These are phyloP conservation scores for Nitzschia sp. DNA, from an alignment of 108 stramenopile species.

Conservation along the genomic window DNA sequence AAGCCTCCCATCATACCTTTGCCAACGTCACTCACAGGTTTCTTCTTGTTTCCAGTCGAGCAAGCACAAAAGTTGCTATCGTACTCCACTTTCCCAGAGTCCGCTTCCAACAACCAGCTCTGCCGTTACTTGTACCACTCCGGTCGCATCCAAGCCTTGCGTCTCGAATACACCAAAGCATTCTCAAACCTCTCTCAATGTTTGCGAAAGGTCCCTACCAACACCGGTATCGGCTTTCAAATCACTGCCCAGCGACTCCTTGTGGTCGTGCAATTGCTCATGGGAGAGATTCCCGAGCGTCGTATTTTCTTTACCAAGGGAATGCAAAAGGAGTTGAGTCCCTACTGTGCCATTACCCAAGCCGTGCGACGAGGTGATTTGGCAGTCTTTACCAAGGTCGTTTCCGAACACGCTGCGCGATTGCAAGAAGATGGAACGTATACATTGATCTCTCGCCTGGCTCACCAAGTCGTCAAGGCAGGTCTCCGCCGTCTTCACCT, in stretches of 20 bases:
- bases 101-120: conserved; percentile 92
- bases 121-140: conserved; percentile 95
- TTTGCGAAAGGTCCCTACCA: conserved; percentile 92
- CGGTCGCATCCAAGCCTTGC: conserved; percentile 91
- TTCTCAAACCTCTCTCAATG: conserved; percentile 92
- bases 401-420: conserved; percentile 61
- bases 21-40: neutral
- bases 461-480: conserved; percentile 97
- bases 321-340: conserved; percentile 75
- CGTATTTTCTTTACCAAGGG: conserved; percentile 84
- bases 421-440: conserved; percentile 84
- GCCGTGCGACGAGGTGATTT: conserved; percentile 96
- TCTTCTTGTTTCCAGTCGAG: conserved; percentile 64
- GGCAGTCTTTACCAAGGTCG: conserved; percentile 76
- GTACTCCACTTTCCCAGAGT: conserved; percentile 89
- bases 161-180: conserved; percentile 93
- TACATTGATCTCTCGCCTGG: conserved; percentile 92
- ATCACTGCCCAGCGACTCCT: conserved; percentile 82
- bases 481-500: conserved; percentile 92
- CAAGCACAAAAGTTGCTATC: conserved; percentile 92
- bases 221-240: conserved; percentile 90
- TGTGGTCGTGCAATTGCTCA: conserved; percentile 91
- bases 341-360: conserved; percentile 92
- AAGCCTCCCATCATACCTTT: conserved; percentile 23
- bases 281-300: conserved; percentile 96